These are phyloP conservation scores for Sporisorium reilianum DNA, from an alignment of 1,284 basidiomycete species.

Conservation along the genomic window DNA sequence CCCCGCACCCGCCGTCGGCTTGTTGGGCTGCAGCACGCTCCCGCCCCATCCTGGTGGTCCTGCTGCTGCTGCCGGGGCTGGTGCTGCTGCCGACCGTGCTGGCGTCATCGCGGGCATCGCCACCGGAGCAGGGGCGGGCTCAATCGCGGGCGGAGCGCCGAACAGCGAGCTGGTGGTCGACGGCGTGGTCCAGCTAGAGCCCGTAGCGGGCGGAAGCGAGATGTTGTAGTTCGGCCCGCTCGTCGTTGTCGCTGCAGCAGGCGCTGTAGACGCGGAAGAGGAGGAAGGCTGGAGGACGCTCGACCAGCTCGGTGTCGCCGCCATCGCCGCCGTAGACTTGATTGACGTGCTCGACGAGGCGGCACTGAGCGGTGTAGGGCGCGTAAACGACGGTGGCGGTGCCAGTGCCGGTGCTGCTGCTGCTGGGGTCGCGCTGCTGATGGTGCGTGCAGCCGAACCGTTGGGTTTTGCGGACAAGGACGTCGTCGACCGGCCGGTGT, in stretches of 20 bases:
- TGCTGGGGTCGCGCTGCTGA: not conserved
- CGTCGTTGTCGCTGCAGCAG: not conserved
- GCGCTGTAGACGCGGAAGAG: conserved; percentile 3
- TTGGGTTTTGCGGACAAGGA: too few species aligned
- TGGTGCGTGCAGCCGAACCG: too few species aligned
- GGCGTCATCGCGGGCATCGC: not conserved
- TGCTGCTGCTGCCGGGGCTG: not conserved
- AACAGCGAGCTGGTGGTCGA: conserved; percentile 7
- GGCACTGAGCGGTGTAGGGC: conserved; percentile 13
- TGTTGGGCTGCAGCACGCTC: conserved; percentile 47
- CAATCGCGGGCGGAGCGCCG: conserved; percentile 13
- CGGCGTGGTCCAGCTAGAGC: conserved; percentile 16
- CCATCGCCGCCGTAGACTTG: conserved; percentile 4
- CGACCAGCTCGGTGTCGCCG: conserved; percentile 24
- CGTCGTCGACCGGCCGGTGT: conserved; percentile 27
- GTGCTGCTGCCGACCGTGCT: not conserved
- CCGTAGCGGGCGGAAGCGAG: conserved; percentile 43
- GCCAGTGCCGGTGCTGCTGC: conserved; percentile 21
- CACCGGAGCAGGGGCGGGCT: conserved; percentile 6
- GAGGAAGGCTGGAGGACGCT: conserved; percentile 33
- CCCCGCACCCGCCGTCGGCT: not conserved
- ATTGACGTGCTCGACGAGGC: conserved; percentile 19
- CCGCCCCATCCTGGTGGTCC: conserved; percentile 44
- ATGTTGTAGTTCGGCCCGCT: conserved; percentile 61
- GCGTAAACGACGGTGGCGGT: conserved; percentile 25